Conservation (phyloP, 768 basidiomycete genomes). For the Macrolepiota fuliginosa region DNA sequence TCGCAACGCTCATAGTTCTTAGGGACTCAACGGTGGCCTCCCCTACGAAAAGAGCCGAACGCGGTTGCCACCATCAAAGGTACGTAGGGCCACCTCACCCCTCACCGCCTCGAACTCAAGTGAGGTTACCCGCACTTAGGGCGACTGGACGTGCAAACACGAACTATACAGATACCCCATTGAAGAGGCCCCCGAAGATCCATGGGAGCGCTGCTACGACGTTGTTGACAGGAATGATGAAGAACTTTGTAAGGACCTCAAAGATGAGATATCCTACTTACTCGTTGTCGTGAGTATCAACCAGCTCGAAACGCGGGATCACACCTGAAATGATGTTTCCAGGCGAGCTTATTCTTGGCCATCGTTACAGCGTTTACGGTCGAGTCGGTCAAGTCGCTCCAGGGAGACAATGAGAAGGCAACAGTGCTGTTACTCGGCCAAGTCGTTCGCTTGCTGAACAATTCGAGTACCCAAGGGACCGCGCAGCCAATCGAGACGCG, state of each 20-base stretch:
- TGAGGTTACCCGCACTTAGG: neutral
- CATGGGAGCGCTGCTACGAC: constrained; percentile 8
- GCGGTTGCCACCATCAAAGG: no score
- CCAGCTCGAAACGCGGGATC: neutral
- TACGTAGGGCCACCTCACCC: no score
- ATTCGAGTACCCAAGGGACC: neutral
- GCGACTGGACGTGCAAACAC: neutral
- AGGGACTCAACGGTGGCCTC: no score
- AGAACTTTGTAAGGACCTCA: constrained; percentile 5
- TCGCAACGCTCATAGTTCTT: no score
- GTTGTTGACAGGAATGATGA: constrained; percentile 2
- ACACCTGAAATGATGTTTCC: neutral
- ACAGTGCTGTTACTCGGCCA: neutral
- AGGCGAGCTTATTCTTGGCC: constrained; percentile 11
- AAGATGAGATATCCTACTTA: constrained; percentile 7
- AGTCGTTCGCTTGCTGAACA: constrained; percentile 5
- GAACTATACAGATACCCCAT: constrained; percentile 4
- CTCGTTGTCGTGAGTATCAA: neutral
- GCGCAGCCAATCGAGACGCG: neutral
- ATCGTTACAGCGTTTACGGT: constrained; percentile 6
- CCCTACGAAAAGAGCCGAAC: no score
- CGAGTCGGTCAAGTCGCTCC: constrained; percentile 1
- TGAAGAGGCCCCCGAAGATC: constrained; percentile 1
- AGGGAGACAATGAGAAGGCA: neutral
- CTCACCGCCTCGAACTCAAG: no score